Evolutionary conservation across 176 grass and related monocot species (phyloP), one percentile per base, ranked within the genome.

Genomic region (Ananas comosus): DNA sequence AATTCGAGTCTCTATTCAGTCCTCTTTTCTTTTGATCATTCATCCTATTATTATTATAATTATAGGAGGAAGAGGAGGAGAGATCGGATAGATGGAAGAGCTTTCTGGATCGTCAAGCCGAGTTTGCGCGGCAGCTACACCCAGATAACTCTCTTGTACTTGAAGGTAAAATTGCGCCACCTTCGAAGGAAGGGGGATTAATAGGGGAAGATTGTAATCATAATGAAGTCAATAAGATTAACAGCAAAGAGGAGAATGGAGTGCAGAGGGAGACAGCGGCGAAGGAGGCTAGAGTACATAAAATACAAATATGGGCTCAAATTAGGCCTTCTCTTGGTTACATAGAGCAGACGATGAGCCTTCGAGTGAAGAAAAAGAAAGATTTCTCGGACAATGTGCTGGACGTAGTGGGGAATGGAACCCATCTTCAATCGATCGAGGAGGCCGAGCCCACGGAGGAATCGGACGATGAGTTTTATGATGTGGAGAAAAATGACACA

Each of bases 61-160:
- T 83, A 50, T 80, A 99, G 95, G 95, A 99, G 79, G 95, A 99
- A 63, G 95, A 99, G 81, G 95, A 99, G 76, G 95, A 99, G 90
- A 88, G 95, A 79, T 93, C 90, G 10, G 95, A 94, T 25, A 90
- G 90, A 83, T 99, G 95, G 95, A 94, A 86, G 23, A 85, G 76
- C 61, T 99, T 99, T 81, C 76, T 99, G 6, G 87, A 94, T 74
- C 76, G 80, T 53, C 87, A 91, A 66, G 90, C 80, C 1, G 82
- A 88, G 13, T 76, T 69, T 4, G 87, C 24, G 1, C 11, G 13
- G 33, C 4, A 42, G 22, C 71, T 54, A 48, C 67, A 51, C 42
- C 56, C 53, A 0, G 33, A 76, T 9, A 81, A 84, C 48, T 84
- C 87, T 13, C 80, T 79, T n/a, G 85, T 65, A 80, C 80, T 86